These are phyloP conservation scores for Syncephalis plumigaleata DNA, from an alignment of 371 early-diverging fungal genomes.

Conservation along the genomic window DNA sequence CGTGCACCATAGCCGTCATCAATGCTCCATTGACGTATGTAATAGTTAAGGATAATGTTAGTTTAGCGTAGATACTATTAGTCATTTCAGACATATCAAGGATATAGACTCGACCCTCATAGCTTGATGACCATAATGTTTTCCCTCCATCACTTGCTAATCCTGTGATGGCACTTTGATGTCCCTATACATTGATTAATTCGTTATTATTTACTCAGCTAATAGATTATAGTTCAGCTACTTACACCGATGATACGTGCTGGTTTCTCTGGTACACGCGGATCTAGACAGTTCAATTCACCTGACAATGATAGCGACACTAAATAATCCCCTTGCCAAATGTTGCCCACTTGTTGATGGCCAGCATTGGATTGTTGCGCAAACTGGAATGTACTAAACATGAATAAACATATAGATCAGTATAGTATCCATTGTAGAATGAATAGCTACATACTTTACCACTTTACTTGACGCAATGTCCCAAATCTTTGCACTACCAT, in stretches of 20 bases:
- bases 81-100: slow-evolving; percentile 3
- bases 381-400: neutral
- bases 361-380: slow-evolving; percentile 19
- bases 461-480: slow-evolving; percentile 54
- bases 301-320: slow-evolving; percentile 68
- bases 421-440: neutral
- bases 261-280: slow-evolving; percentile 21
- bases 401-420: neutral
- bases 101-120: slow-evolving; percentile 70
- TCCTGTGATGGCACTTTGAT: slow-evolving; percentile 72
- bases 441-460: slow-evolving; percentile 30
- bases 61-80: neutral
- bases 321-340: slow-evolving; percentile 66
- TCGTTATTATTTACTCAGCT: neutral
- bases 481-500: slow-evolving; percentile 85
- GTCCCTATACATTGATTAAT: slow-evolving; percentile 31
- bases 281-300: slow-evolving; percentile 67
- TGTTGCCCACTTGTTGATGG: slow-evolving; percentile 86
- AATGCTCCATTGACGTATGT: slow-evolving; percentile 1
- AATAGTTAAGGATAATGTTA: neutral
- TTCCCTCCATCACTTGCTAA: slow-evolving; percentile 27
- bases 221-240: no score
- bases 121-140: slow-evolving; percentile 70
- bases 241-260: slow-evolving; percentile 28
- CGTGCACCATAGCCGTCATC: slow-evolving; percentile 18